These are phyloP conservation scores for Fagus crenata DNA, from an alignment of 306 rosid genomes.

Conservation along the genomic window DNA sequence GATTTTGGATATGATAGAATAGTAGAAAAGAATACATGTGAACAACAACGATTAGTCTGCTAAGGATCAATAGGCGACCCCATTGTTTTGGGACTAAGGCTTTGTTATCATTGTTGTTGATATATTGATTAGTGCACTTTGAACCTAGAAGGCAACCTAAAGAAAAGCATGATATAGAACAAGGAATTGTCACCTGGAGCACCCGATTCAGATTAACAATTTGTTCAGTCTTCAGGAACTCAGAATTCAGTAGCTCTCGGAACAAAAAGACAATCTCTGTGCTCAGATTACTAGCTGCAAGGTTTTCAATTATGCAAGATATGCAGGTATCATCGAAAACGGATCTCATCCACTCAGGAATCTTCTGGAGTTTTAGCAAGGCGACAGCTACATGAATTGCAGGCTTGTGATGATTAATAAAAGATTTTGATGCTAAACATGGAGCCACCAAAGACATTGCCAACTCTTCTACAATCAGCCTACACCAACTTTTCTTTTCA, in stretches of 20 bases:
- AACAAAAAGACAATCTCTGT: slow-evolving; percentile 59
- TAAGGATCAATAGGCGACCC: too few relatives aligned
- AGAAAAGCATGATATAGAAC: not conserved
- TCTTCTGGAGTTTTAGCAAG: slow-evolving; percentile 50
- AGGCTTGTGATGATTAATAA: slow-evolving; percentile 51
- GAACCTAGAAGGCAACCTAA: slow-evolving; percentile 7
- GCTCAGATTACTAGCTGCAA: slow-evolving; percentile 50
- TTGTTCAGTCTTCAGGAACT: slow-evolving; percentile 59
- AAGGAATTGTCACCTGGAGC: slow-evolving; percentile 55
- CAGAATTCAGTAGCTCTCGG: slow-evolving; percentile 55
- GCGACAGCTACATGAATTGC: slow-evolving; percentile 59
- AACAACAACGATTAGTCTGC: too few relatives aligned
- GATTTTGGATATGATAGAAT: too few relatives aligned
- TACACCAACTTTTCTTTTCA: slow-evolving; percentile 59
- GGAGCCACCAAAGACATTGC: slow-evolving; percentile 67
- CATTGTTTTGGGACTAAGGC: too few relatives aligned
- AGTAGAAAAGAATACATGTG: too few relatives aligned
- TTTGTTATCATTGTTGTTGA: too few relatives aligned
- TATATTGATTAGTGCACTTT: not conserved
- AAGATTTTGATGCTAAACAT: slow-evolving; percentile 56
- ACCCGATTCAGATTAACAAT: slow-evolving; percentile 51
- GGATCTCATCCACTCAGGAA: slow-evolving; percentile 71
- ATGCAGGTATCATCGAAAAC: slow-evolving; percentile 63
- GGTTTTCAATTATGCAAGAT: slow-evolving; percentile 64
- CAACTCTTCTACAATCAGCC: slow-evolving; percentile 83